Evolutionary conservation across 2,329 filamentous ascomycete genomes (phyloP), one percentile per base, ranked within the genome.

Genomic region (Ramularia collo-cygni): DNA sequence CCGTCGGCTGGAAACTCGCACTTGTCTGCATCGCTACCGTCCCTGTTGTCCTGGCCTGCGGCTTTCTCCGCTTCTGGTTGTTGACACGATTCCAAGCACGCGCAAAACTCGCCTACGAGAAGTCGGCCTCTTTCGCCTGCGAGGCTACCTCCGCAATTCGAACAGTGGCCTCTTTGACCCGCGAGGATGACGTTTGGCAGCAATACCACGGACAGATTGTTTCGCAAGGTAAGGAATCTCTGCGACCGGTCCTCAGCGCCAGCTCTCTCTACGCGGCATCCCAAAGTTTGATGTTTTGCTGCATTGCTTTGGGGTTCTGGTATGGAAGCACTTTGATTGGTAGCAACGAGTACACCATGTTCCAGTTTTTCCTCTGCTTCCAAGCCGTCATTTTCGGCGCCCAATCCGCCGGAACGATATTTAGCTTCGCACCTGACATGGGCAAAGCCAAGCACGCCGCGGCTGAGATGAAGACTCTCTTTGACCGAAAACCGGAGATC

Each of bases 131-230:
- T 40, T 94, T 84, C 58, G 92, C 92, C 8, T 92, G 89, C 33
- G 92, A 98, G 64, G 89, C 89, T 30, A 94, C 93, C 21, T 89
- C 86, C 2, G 85, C 89, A 5, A 95, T 96, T 51, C 83, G 90
- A 37, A 96, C 92, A 2, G 89, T 96, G 8, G 90, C 89, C 3
- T 85, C 87, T 7, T 74, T 98, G 31, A 95, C 89, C 0, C 78
- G 90, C 8, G 92, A 98, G 65, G 65, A 75, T 0, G 86, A 95
- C 56, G 86, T 96, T 3, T 74, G 86, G 53, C 55, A 64, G 2
- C 73, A 80, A 37, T 98, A 93, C 67, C 81, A 76, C 44, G 60
- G 64, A 2, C 78, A 78, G 35, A 75, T 92, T 21, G 79, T 72
- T 1, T 57, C 56, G 1, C 87, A 94, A 60, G 79, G 80, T 35